Conservation (phyloP, 2,329 filamentous ascomycete species). For the Spiromastix sp. region DNA sequence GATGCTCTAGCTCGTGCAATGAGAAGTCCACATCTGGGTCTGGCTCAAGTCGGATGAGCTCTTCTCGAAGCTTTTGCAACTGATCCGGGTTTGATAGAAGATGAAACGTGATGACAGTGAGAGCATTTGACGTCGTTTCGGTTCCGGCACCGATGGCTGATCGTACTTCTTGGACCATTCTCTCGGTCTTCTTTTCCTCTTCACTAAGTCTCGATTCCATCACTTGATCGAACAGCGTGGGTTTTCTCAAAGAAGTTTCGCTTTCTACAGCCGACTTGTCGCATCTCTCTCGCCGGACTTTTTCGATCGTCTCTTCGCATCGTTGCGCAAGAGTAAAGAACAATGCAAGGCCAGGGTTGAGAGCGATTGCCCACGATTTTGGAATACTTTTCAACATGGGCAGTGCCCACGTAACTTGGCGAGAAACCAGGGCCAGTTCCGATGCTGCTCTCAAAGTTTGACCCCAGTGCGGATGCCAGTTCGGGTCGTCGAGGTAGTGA, state of each 20-base stretch:
- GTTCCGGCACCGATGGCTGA: slow-evolving; percentile 23
- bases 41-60: neutral
- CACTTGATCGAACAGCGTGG: slow-evolving; percentile 22
- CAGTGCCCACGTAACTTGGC: slow-evolving; percentile 2
- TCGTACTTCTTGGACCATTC: slow-evolving; percentile 23
- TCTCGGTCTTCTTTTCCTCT: slow-evolving; percentile 26
- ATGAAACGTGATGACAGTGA: slow-evolving; percentile 11
- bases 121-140: slow-evolving; percentile 22
- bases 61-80: neutral
- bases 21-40: neutral
- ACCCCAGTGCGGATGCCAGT: slow-evolving; percentile 22
- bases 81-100: slow-evolving; percentile 2
- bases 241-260: neutral
- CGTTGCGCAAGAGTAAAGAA: slow-evolving; percentile 1
- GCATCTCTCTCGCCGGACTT: slow-evolving; percentile 1
- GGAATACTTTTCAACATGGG: slow-evolving; percentile 1
- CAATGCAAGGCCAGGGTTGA: slow-evolving; percentile 1
- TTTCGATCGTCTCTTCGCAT: neutral
- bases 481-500: slow-evolving; percentile 22
- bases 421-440: slow-evolving; percentile 3
- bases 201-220: slow-evolving; percentile 24
- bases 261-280: neutral
- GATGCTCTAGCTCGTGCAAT: slow-evolving; percentile 1
- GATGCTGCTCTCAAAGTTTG: slow-evolving; percentile 11
- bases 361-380: neutral